Base-by-base conservation (phyloP, 2,329 filamentous ascomycete genomes). In the Phyllosticta citrichinensis region DNA sequence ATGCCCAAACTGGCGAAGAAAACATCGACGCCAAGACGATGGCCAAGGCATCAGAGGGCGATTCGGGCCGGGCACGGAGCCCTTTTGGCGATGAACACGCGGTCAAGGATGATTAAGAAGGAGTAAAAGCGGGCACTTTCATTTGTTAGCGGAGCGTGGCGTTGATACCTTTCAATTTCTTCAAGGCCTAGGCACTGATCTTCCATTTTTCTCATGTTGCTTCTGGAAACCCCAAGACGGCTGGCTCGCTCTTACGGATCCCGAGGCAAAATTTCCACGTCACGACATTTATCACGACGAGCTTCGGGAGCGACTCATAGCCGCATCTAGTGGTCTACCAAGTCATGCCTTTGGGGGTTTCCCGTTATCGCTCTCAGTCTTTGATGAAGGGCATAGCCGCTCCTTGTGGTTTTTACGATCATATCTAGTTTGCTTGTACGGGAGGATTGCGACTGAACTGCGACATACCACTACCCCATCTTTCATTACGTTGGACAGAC, bases 1-100 rank as follows among this genome's bases (percentile, higher is more conserved):
- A 74, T 50, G 69, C 33, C 69, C 4, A 69, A 70, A 5, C 51
- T 66, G 10, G 61, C 70, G 22, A 67, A 70, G n/a, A 73, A 58
- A 40, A 55, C 79, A 8, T 30, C 27, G 27, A 30, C 27, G 27
- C 27, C 27, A 30, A 30, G 27, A 10, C 5, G 27, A 63, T 75
- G 73, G 20, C 76, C 76, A 19, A 77, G 79, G n/a, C 74, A 75
- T 8, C 77, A 80, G 62, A 77, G 79, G 64, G 71, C 72, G 24
- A 73, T 73, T 1, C 73, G 70, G 64, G 70, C 59, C 57, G 68
- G 55, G 70, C 69, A 33, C 61, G 60, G 20, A 71, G 71, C 60
- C 72, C 72, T 22, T 74, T 74, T 58, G 60, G 55, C 5, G 60
- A 61, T 19, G 60, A 57, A 12, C 51, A 61, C 52, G 60, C 60